Conservation (phyloP, 257 asterid genomes). For the Solanum okadae region DNA sequence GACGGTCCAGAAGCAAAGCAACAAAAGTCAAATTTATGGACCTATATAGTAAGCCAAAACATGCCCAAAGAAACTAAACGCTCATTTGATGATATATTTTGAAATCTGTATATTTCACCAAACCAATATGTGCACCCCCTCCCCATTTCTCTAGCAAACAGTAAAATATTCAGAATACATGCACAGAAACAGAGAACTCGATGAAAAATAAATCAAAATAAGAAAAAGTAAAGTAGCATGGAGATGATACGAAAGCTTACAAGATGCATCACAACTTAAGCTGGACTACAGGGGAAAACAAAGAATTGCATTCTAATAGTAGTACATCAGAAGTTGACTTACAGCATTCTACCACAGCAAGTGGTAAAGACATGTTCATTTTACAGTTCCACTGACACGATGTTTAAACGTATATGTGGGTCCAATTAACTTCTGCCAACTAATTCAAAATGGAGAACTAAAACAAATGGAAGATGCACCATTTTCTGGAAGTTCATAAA, state of each 20-base stretch:
- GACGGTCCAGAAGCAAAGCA: not conserved
- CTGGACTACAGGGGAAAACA: not conserved
- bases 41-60: not conserved
- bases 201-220: not conserved
- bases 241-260: not conserved
- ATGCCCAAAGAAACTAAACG: not conserved
- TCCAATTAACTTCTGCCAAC: not conserved
- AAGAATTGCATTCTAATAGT: not conserved
- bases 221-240: not conserved
- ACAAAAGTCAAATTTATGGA: not conserved
- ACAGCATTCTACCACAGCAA: not conserved
- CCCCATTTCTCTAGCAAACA: not conserved
- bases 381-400: not conserved
- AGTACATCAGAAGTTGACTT: not conserved
- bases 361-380: not conserved
- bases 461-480: not conserved
- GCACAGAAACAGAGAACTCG: not conserved
- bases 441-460: not conserved
- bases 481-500: not conserved
- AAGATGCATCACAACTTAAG: not conserved
- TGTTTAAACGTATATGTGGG: not conserved
- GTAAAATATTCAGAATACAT: not conserved
- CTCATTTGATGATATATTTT: not conserved
- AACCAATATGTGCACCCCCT: not conserved
- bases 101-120: not conserved